Conservation (phyloP, 2,329 filamentous ascomycete species). For the Samsoniella hepiali region DNA sequence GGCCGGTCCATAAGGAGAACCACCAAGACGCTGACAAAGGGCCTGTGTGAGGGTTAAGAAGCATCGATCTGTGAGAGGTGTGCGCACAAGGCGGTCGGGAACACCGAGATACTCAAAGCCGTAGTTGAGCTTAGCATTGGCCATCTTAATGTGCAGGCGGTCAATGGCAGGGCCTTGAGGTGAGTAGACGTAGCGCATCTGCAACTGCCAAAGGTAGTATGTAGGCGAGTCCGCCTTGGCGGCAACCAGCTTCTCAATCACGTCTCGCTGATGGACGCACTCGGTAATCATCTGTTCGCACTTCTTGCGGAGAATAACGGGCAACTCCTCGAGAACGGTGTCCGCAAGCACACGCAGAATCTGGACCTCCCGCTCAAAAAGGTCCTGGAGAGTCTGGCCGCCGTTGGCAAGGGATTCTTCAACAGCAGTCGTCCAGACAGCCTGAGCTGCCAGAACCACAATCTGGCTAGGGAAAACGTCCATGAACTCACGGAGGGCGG, state of each 20-base stretch:
- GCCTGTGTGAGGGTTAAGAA: slow-evolving; percentile 98
- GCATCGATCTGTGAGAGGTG: slow-evolving; percentile 94
- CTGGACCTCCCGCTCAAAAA: slow-evolving; percentile 80
- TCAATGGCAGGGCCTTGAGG: slow-evolving; percentile 77
- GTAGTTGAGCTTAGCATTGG: slow-evolving; percentile 91
- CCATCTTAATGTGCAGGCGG: slow-evolving; percentile 90
- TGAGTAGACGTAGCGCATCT: slow-evolving; percentile 94
- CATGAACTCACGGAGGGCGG: slow-evolving; percentile 76
- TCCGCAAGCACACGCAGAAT: slow-evolving; percentile 82
- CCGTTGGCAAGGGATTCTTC: slow-evolving; percentile 71
- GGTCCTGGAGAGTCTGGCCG: slow-evolving; percentile 62
- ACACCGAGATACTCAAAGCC: slow-evolving; percentile 98
- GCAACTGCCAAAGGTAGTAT: slow-evolving; percentile 89
- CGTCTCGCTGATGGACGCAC: slow-evolving; percentile 94
- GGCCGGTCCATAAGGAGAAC: slow-evolving; percentile 94
- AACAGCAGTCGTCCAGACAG: slow-evolving; percentile 86
- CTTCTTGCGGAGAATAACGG: slow-evolving; percentile 85
- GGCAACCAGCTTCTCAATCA: slow-evolving; percentile 80
- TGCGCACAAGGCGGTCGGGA: slow-evolving; percentile 91
- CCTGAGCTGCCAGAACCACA: slow-evolving; percentile 90
- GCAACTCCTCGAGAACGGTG: slow-evolving; percentile 85
- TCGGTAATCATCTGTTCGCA: slow-evolving; percentile 99
- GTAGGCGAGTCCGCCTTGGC: slow-evolving; percentile 69
- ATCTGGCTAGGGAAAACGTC: slow-evolving; percentile 85
- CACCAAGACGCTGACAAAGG: slow-evolving; percentile 88